Evolutionary conservation across 108 stramenopile genomes (phyloP), one percentile per base, ranked within the genome.

Genomic region (Cyclostephanos tholiformis): DNA sequence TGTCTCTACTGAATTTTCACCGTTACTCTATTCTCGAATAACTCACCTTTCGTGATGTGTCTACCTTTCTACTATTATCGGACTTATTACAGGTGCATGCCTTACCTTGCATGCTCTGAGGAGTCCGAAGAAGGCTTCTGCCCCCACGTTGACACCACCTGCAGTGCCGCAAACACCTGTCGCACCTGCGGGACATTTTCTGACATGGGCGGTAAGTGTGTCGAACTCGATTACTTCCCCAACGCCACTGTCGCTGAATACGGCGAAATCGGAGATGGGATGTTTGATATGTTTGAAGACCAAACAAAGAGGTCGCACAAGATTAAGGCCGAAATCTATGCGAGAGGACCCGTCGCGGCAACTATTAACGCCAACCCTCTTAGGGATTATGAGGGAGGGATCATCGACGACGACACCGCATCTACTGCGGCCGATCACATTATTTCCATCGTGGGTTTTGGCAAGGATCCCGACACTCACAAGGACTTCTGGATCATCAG

Each of bases 161-260:
- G 95, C 81, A 71, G 12, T 36, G 62, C 80, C 19, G 44, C 70
- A 6, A 92, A 89, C 68, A 93, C 85, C 48, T 96, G 95, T 79
- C 75, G 87, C 17, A 96, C 90, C 5, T 98, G 96, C 68, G 79
- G 86, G 72, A 93, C 93, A 41, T 93, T 93, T 83, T 74, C 69
- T 0, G 87, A 89, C 35, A 70, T 80, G 29, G 84, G 95, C 26
- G 88, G 82, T 38, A 44, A 55, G 10, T 95, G 94, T 77, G 57
- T 71, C 20, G 84, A 83, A 26, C 82, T 95, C 56, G 85, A 87
- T 30, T 56, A 67, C 52, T 96, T 90, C 82, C 95, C 95, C 17
- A 95, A 97, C 75, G 92, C 91, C 1, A 95, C 94, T 0, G 91
- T 97, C 10, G 90, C 87, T n/a, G 96, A 97, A 67, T 97, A 93